phyloP scores from a whole-genome alignment of 768 basidiomycete genomes.

The Thelephora ganbajun region DNA sequence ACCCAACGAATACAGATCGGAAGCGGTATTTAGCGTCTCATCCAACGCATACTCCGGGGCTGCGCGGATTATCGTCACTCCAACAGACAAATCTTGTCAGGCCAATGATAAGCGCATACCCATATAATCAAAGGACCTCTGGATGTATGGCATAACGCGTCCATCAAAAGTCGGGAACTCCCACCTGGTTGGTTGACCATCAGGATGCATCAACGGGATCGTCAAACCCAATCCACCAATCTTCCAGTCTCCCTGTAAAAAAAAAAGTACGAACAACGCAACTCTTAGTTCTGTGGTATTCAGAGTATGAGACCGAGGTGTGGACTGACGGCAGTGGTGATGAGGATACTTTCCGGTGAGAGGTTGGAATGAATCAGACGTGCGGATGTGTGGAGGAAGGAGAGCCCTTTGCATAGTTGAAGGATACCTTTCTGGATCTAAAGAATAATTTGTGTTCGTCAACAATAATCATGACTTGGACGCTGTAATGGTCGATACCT shows the following conservation, averaged over 20 bases:
- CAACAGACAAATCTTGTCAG: background rate
- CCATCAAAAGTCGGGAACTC: slow-evolving; percentile 84
- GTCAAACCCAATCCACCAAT: slow-evolving; percentile 82
- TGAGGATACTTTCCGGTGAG: slow-evolving; percentile 72
- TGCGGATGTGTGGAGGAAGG: slow-evolving; percentile 86
- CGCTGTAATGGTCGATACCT: slow-evolving; percentile 35
- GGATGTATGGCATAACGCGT: slow-evolving; percentile 64
- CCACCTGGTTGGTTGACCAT: slow-evolving; percentile 71
- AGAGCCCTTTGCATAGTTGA: slow-evolving; percentile 81
- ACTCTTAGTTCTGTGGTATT: background rate
- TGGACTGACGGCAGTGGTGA: slow-evolving; percentile 68
- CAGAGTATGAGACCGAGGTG: background rate
- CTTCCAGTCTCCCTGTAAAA: slow-evolving; percentile 92
- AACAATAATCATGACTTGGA: slow-evolving; percentile 1
- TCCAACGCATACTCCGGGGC: slow-evolving; percentile 93
- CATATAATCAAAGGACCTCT: slow-evolving; percentile 91
- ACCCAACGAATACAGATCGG: slow-evolving; percentile 89
- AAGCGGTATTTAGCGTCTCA: slow-evolving; percentile 72
- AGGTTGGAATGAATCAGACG: slow-evolving; percentile 88
- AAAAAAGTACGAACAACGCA: background rate
- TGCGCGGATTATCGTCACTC: slow-evolving; percentile 16
- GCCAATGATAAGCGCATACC: slow-evolving; percentile 34
- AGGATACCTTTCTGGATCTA: slow-evolving; percentile 94
- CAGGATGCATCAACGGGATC: slow-evolving; percentile 53
- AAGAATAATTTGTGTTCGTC: background rate